Evolutionary conservation across 225 moss, liverwort and hornwort genomes (phyloP).

Genomic region (Physcomitrellopsis africana): DNA sequence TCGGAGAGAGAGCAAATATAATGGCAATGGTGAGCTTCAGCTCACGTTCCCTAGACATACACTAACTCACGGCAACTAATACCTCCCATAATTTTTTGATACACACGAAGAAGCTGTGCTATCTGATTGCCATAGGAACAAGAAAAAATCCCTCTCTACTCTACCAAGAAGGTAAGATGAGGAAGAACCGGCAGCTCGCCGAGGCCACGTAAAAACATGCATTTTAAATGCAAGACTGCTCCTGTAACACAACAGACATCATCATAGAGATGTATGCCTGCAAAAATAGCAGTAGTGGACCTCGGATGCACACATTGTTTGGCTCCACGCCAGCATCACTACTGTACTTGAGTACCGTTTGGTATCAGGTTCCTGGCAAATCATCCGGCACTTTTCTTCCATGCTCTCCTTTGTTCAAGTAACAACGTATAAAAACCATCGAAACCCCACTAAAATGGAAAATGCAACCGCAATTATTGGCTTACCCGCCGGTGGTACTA

Average conservation of each 20-base stretch:
- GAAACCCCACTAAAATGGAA: constrained; percentile 45
- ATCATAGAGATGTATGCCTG: constrained; percentile 41
- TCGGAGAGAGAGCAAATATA: constrained; percentile 53
- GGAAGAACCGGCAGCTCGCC: constrained; percentile 54
- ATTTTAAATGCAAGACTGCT: constrained; percentile 49
- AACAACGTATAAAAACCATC: constrained; percentile 37
- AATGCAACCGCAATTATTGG: constrained; percentile 51
- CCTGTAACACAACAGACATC: constrained; percentile 55
- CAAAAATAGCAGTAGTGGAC: constrained; percentile 60
- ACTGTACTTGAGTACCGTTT: constrained; percentile 51
- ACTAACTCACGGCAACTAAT: constrained; percentile 39
- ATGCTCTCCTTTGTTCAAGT: constrained; percentile 37
- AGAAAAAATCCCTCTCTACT: constrained; percentile 47
- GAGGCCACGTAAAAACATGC: constrained; percentile 55
- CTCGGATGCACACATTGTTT: constrained; percentile 43
- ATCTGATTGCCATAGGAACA: constrained; percentile 46
- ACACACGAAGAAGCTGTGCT: constrained; percentile 40
- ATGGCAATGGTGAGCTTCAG: constrained; percentile 62
- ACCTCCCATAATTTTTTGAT: constrained; percentile 38
- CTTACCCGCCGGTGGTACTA: constrained; percentile 41
- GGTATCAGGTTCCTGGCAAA: constrained; percentile 46
- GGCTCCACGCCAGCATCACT: constrained; percentile 44
- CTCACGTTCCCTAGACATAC: constrained; percentile 53
- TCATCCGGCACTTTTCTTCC: constrained; percentile 43
- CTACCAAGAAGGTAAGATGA: constrained; percentile 18